A percentile compares a stretch with the other conserved stretches of the same genome.
Evolutionary conservation across 192 early-diverging fungal species (phyloP).

Genomic region (Borealophlyctis nickersoniae): DNA sequence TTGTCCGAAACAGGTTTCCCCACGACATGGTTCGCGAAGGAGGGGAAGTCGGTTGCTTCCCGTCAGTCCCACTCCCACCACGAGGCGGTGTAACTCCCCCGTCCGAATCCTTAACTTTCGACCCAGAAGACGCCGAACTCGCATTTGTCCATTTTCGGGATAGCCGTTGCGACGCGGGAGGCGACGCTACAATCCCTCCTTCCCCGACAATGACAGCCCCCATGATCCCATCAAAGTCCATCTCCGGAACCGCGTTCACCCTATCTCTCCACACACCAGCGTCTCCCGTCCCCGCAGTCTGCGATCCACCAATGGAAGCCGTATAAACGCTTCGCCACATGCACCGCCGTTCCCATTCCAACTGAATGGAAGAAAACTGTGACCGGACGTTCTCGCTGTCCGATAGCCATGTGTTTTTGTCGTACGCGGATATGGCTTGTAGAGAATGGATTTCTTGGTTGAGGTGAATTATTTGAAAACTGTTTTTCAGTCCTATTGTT

Average conservation of each 20-base stretch:
- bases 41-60: not conserved
- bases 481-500: constrained; percentile 33
- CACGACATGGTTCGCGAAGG: not conserved
- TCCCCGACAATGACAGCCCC: not conserved
- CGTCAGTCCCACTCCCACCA: not conserved
- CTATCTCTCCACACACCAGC: not conserved
- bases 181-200: not conserved
- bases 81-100: not conserved
- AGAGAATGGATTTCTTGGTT: constrained; percentile 44
- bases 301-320: no score
- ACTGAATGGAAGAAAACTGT: constrained; percentile 32
- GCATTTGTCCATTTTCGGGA: not conserved
- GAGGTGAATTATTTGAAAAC: constrained; percentile 48
- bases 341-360: constrained; percentile 18
- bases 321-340: no score
- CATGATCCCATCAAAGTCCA: constrained; percentile 2
- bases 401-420: constrained; percentile 51
- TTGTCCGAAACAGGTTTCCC: not conserved
- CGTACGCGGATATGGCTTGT: constrained; percentile 37
- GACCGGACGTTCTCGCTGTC: constrained; percentile 40
- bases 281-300: no score
- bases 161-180: not conserved
- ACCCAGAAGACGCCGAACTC: not conserved
- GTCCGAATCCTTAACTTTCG: not conserved
- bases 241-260: not conserved